Evolutionary conservation across 495 filamentous ascomycete species (phyloP), one percentile per base, ranked within the genome.

Genomic region (Xylaria sp.): DNA sequence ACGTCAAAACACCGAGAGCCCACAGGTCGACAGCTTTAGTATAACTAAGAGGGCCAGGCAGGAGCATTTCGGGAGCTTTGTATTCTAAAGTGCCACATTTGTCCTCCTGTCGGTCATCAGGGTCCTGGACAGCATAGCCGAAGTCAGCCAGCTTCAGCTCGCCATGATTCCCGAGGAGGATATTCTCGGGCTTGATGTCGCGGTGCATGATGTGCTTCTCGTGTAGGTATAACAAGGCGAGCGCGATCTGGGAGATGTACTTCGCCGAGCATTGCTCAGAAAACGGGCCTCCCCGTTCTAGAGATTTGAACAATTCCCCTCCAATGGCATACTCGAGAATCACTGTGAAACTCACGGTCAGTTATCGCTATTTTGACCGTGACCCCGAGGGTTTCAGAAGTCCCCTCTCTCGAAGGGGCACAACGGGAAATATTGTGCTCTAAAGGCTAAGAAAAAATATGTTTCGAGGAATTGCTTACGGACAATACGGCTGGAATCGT

Each of bases 251-350:
- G 21, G 95, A 95, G 72, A 98, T 92, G 77, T 97, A 99, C 81
- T 95, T 90, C 33, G 95, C 94, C 52, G 96, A 96, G 79, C 94
- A 94, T 91, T 92, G 94, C 80, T 99, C 96, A 5, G 94, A 91
- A 77, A 99, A 99, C 40, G 89, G 87, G 77, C 89, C 88, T 79
- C 96, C 96, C 73, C 90, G 90, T 33, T 93, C 87, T 68, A 99
- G 86, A 80, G 97, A 94, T 82, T 97, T 97, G 84, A 97, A 99
- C 59, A 99, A 84, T 80, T 98, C 95, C 72, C 96, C 96, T 78
- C 94, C 92, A 29, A 92, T 93, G 29, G 96, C 95, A 77, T 94
- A 99, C 80, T 99, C 96, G n/a, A 99, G 87, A 67, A 99, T 97
- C 61, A 99, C 26, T 53, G 21, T 24, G 26, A 14, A 8, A 24